A percentile compares a stretch with the other conserved stretches of the same genome.
Evolutionary conservation across 805 yeast species (phyloP).

Genomic region (Soucietia sequanensis): DNA sequence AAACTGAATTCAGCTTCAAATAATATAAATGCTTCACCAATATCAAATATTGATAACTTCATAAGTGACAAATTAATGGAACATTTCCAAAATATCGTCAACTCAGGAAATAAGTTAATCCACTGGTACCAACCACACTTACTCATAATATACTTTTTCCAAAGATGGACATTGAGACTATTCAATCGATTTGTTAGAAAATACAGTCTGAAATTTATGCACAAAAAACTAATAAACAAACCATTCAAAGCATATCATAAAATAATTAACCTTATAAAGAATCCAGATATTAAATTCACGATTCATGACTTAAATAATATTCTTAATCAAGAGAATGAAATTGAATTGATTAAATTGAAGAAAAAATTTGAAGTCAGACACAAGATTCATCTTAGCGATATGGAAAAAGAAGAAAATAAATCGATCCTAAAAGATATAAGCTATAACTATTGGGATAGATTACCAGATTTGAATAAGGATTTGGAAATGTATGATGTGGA

Average conservation of each 20-base stretch:
- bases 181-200: slow-evolving; percentile 33
- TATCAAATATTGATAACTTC: slow-evolving; percentile 14
- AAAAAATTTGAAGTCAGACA: slow-evolving; percentile 7
- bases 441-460: slow-evolving; percentile 38
- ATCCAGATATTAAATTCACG: slow-evolving; percentile 18
- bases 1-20: no score
- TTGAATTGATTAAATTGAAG: slow-evolving; percentile 17
- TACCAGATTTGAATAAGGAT: slow-evolving; percentile 21
- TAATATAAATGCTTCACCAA: no score
- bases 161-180: slow-evolving; percentile 33
- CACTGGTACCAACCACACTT: slow-evolving; percentile 23
- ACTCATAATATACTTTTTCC: slow-evolving; percentile 27
- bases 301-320: slow-evolving; percentile 22
- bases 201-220: slow-evolving; percentile 20
- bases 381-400: slow-evolving; percentile 1
- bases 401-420: slow-evolving; percentile 3
- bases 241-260: slow-evolving; percentile 19
- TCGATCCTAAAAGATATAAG: slow-evolving; percentile 14
- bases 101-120: slow-evolving; percentile 18
- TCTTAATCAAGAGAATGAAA: slow-evolving; percentile 24
- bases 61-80: slow-evolving; percentile 22
- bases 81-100: slow-evolving; percentile 19
- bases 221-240: slow-evolving; percentile 9
- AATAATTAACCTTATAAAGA: slow-evolving; percentile 19
- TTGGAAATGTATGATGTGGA: slow-evolving; percentile 32